These are phyloP conservation scores for Pleurostoma richardsiae DNA, from an alignment of 2,329 filamentous ascomycete genomes.

Conservation along the genomic window DNA sequence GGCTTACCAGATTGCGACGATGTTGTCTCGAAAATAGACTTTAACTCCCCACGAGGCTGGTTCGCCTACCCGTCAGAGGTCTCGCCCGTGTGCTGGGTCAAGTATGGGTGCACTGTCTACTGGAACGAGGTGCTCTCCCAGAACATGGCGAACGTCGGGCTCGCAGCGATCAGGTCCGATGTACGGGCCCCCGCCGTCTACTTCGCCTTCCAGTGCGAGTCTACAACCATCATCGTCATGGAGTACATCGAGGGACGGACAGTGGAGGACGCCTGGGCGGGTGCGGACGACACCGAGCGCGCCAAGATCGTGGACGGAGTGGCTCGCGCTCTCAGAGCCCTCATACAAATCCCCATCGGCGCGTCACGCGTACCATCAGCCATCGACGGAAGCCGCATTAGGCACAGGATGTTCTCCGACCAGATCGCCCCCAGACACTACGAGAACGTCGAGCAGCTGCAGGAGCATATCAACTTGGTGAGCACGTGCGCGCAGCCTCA, in stretches of 20 bases:
- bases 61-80: background rate
- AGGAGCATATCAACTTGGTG: background rate
- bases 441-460: background rate
- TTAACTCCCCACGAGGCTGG: background rate
- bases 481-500: background rate
- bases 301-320: background rate
- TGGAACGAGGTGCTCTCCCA: background rate
- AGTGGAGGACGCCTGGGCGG: background rate
- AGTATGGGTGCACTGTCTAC: background rate
- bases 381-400: background rate
- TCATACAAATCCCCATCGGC: background rate
- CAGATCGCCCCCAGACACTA: background rate
- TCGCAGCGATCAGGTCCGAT: background rate
- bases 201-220: background rate
- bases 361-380: background rate
- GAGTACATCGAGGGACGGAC: background rate
- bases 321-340: background rate
- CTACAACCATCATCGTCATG: background rate
- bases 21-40: background rate
- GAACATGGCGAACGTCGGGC: background rate
- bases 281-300: background rate
- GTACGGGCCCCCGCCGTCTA: background rate
- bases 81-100: background rate
- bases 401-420: background rate
- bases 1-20: background rate